Evolutionary conservation across 2,329 filamentous ascomycete genomes (phyloP).

Genomic region (Penicillium sp.): DNA sequence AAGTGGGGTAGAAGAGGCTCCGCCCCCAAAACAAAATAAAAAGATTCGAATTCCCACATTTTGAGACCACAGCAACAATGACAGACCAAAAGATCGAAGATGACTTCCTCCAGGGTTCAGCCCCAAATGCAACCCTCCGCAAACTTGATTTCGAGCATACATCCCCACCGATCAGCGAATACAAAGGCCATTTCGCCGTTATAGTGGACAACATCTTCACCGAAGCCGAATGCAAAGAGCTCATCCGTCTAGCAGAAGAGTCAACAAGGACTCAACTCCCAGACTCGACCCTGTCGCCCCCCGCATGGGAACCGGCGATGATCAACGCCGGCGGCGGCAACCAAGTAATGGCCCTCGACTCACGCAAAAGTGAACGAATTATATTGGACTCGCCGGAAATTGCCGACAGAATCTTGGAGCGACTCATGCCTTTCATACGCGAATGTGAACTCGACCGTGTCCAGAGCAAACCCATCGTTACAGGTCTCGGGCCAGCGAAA

Average conservation of each 20-base stretch:
- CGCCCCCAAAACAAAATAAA: neutral
- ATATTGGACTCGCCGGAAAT: conserved; percentile 68
- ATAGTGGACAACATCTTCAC: conserved; percentile 64
- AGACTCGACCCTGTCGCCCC: conserved; percentile 17
- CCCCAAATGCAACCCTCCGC: conserved; percentile 44
- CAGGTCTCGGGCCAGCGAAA: conserved; percentile 44
- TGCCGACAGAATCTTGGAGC: conserved; percentile 60
- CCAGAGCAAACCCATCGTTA: conserved; percentile 38
- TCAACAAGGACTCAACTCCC: conserved; percentile 22
- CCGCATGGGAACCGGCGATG: conserved; percentile 65
- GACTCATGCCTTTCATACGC: conserved; percentile 48
- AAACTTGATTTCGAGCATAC: conserved; percentile 55
- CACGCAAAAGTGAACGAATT: conserved; percentile 70
- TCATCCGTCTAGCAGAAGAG: conserved; percentile 53
- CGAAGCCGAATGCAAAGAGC: conserved; percentile 59
- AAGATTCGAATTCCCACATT: neutral
- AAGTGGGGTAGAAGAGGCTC: neutral
- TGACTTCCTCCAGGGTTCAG: conserved; percentile 31
- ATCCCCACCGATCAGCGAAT: conserved; percentile 47
- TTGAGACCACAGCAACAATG: neutral
- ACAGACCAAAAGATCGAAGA: conserved; percentile 4
- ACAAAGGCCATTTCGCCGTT: conserved; percentile 55
- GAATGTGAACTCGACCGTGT: conserved; percentile 48
- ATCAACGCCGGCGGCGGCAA: conserved; percentile 63
- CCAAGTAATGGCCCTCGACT: conserved; percentile 56